Evolutionary conservation across 441 rosid species (phyloP).

Genomic region (Gossypium trilobum): DNA sequence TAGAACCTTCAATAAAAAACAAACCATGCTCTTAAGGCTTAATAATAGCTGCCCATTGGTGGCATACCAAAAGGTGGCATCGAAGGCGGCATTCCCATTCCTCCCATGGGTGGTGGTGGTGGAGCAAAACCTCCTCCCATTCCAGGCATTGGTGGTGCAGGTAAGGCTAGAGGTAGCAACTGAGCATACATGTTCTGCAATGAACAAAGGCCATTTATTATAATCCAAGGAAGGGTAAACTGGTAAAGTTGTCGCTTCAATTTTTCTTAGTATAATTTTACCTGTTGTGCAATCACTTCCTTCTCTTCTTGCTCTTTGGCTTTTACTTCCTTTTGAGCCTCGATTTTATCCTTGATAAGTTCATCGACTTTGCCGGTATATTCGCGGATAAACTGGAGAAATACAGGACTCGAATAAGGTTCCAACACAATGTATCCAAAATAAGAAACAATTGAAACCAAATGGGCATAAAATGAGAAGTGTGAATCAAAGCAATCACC

Average conservation of each 20-base stretch:
- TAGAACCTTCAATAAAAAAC: background rate
- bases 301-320: conserved; percentile 89
- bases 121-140: conserved; percentile 63
- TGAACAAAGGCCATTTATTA: background rate
- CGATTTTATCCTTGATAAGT: conserved; percentile 73
- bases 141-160: conserved; percentile 97
- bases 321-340: conserved; percentile 65
- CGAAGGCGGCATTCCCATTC: conserved; percentile 91
- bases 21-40: background rate
- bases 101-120: conserved; percentile 66
- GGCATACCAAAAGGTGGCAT: conserved; percentile 97
- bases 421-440: background rate
- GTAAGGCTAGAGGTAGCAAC: conserved; percentile 83
- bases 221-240: background rate
- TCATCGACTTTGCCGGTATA: conserved; percentile 93
- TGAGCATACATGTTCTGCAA: conserved; percentile 97
- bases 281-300: conserved; percentile 89
- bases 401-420: background rate
- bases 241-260: background rate
- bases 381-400: conserved; percentile 77
- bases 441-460: background rate
- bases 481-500: conserved; percentile 30
- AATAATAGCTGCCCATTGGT: conserved; percentile 81
- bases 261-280: conserved; percentile 11
- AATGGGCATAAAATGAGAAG: background rate